A percentile compares a stretch with the other conserved stretches of the same genome.
Evolutionary conservation across 1,139 yeast species (phyloP).

Genomic region (Waltiozyma solani): DNA sequence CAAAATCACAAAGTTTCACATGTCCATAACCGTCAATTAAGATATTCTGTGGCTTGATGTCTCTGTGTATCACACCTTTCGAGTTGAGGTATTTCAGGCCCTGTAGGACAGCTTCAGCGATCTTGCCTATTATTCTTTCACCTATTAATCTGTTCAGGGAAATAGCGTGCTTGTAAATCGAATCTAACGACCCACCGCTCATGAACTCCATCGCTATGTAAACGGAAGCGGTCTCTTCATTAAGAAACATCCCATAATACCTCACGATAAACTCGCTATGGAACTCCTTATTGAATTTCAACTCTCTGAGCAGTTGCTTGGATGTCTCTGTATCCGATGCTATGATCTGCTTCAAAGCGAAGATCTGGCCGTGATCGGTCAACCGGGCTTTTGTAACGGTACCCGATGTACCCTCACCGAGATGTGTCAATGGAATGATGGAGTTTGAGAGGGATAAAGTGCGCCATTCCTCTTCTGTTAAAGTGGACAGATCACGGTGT

Average conservation of each 20-base stretch:
- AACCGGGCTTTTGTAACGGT: conserved; percentile 36
- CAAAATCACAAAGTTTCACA: conserved; percentile 92
- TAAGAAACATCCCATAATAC: conserved; percentile 85
- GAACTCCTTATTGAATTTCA: conserved; percentile 79
- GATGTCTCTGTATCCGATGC: conserved; percentile 61
- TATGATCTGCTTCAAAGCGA: conserved; percentile 74
- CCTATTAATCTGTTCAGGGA: conserved; percentile 68
- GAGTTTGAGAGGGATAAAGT: conserved; percentile 44
- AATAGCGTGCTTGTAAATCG: conserved; percentile 65
- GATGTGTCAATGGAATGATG: conserved; percentile 50
- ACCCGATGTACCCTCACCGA: conserved; percentile 97
- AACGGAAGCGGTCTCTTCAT: conserved; percentile 67
- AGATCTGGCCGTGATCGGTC: conserved; percentile 25
- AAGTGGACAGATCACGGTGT: conserved; percentile 41
- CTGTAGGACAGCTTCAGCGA: conserved; percentile 73
- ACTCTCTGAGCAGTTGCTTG: conserved; percentile 77
- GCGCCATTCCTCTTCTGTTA: conserved; percentile 78
- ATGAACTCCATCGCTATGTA: conserved; percentile 94
- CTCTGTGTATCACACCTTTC: conserved; percentile 84
- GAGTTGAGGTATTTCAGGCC: conserved; percentile 86
- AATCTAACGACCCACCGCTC: conserved; percentile 88
- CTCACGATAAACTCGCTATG: conserved; percentile 77
- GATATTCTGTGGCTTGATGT: conserved; percentile 88
- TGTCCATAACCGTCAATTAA: conserved; percentile 65
- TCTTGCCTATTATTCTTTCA: conserved; percentile 83